Evolutionary conservation across 2,329 filamentous ascomycete genomes (phyloP).

Genomic region (Tolypocladium album): DNA sequence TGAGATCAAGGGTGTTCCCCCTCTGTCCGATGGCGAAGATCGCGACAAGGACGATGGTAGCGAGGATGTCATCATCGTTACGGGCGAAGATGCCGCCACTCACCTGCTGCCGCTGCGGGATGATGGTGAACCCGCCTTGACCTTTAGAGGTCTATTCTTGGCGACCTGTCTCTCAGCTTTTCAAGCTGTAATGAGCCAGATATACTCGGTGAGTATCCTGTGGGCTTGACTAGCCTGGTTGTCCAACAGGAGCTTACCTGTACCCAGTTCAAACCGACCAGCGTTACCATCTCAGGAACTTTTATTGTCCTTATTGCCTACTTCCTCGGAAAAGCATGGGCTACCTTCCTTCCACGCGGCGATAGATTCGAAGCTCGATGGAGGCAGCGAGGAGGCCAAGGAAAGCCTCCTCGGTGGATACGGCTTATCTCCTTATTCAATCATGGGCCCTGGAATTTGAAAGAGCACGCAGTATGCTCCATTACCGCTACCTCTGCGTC

Average conservation of each 20-base stretch:
- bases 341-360: constrained; percentile 26
- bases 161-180: not conserved
- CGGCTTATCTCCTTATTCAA: constrained; percentile 34
- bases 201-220: not conserved
- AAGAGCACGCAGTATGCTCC: constrained; percentile 43
- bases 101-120: not conserved
- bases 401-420: constrained; percentile 30
- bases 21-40: not conserved
- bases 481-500: constrained; percentile 44
- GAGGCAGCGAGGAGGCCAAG: constrained; percentile 28
- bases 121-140: not conserved
- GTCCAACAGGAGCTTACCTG: not conserved
- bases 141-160: not conserved
- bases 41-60: not conserved
- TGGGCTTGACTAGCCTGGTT: not conserved
- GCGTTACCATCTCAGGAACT: not conserved
- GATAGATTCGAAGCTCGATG: constrained; percentile 37
- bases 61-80: not conserved
- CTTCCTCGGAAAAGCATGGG: not conserved
- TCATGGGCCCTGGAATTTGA: constrained; percentile 38
- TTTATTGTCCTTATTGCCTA: not conserved
- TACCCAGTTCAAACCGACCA: not conserved
- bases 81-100: not conserved
- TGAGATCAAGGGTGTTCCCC: not conserved
- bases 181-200: not conserved